phyloP scores from a whole-genome alignment of 495 filamentous ascomycete species.

The Xylaria palmicola region DNA sequence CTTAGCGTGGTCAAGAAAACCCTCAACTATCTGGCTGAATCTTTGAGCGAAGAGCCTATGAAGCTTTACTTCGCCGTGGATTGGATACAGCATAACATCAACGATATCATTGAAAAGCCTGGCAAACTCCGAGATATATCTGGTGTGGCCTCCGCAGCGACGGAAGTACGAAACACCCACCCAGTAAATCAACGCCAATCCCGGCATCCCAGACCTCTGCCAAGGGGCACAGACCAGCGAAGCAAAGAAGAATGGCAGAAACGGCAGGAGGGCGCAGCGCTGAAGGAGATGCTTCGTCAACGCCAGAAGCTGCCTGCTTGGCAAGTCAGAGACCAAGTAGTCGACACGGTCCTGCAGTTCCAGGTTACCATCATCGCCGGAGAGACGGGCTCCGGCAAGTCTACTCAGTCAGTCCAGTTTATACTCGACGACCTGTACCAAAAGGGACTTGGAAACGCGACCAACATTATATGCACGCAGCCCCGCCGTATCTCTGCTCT shows the following conservation, averaged over 20 bases:
- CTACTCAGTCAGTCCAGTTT: constrained; percentile 95
- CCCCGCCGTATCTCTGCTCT: constrained; percentile 92
- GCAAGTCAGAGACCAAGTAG: constrained; percentile 73
- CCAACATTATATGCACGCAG: constrained; percentile 96
- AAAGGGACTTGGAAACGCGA: constrained; percentile 65
- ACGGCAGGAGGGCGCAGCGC: constrained; percentile 49
- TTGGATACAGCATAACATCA: constrained; percentile 82
- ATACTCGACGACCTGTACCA: constrained; percentile 88
- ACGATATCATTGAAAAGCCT: constrained; percentile 73
- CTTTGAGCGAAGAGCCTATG: constrained; percentile 78
- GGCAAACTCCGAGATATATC: constrained; percentile 81
- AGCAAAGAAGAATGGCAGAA: constrained; percentile 48
- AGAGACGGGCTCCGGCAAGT: constrained; percentile 96
- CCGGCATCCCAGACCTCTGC: constrained; percentile 52
- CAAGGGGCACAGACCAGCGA: constrained; percentile 38
- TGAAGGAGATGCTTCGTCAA: constrained; percentile 68
- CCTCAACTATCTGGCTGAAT: constrained; percentile 63
- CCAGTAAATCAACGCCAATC: constrained; percentile 38
- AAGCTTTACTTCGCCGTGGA: constrained; percentile 81
- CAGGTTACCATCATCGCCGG: constrained; percentile 96
- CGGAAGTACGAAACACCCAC: constrained; percentile 41
- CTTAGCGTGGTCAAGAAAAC: constrained; percentile 82
- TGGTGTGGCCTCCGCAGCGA: constrained; percentile 58
- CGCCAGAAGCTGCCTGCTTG: constrained; percentile 82
- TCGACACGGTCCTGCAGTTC: constrained; percentile 66